Evolutionary conservation across 805 yeast species (phyloP), one percentile per base, ranked within the genome.

Genomic region (Candida berthetii): DNA sequence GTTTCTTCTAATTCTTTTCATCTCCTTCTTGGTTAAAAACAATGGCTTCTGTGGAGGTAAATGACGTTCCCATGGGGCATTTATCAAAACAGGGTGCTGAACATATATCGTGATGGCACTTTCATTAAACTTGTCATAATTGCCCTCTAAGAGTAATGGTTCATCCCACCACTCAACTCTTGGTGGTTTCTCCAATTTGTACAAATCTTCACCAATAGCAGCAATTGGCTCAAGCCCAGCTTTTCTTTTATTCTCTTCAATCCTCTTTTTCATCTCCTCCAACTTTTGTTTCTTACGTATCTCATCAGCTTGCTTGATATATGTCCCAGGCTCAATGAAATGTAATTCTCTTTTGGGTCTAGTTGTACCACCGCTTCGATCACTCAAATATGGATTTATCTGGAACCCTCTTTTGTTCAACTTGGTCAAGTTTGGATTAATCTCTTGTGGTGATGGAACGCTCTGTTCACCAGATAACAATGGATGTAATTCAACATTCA

Each of bases 141-240:
- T 55, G 3, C 60, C 59, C 22, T 65, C 66, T 11, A 48, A 50
- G 2, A 84, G 49, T 37, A 77, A 74, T 2, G 77, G 77, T 41
- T 62, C 57, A 62, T 91, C 96, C 97, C 97, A 91, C 96, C 96
- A 88, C 59, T 89, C 96, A 2, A 80, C 61, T 2, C 43, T 46
- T 0, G 96, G 95, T 1, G 90, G 89, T 16, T 45, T 54, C 0
- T 54, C 57, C 0, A 65, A 64, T 40, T 64, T 59, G 52, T 71
- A 84, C 8, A 64, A 56, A 16, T 76, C 73, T 53, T 87, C 96
- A 4, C 81, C 82, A 1, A 71, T 43, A 1, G 54, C 50, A 15
- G 64, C 57, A 47, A 83, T 79, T 0, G 90, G 78, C 7, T 69
- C 60, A 6, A 57, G 29, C 1, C 61, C 61, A 7, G 80, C 90